Base-by-base conservation (phyloP, 306 rosid genomes). In the Quercus wislizeni region DNA sequence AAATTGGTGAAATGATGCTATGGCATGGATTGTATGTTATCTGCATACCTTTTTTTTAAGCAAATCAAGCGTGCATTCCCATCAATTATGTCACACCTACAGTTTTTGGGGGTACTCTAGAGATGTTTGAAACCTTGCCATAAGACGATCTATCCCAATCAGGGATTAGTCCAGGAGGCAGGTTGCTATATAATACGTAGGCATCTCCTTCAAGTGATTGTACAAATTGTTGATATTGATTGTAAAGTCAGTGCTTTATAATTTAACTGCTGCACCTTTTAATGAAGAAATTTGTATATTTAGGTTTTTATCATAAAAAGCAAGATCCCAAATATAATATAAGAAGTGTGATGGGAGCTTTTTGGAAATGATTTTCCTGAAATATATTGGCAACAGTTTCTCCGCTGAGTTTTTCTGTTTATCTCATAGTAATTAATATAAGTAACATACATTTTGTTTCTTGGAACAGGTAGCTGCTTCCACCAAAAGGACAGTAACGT, bases 401-500 rank as follows among this genome's bases (percentile, higher is more conserved):
- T 21, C 4, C 14, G 25, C 62, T 23, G 71, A 43, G 63, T 58
- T 71, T 75, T 55, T 55, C 9, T 65, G 56, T 57, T 75, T 58
- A 21, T 33, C 61, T 49, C 6, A 27, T 17, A 3, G 11, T 17
- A 30, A 7, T 30, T 70, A 79, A 57, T 73, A 56, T 38, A 23
- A 74, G 73, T 82, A 74, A 82, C 46, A 41, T 81, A 51, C 12
- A 21, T 43, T 19, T 31, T 33, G 54, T 55, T 67, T 55, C 25
- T 7, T 33, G 55, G 61, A 59, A 85, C 80, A 94, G 99, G 97
- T 96, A 67, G 98, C 99, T 63, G 94, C 89, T 81, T 96, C 99
- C 52, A 93, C 99, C 14, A 91, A 94, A 80, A 86, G 90, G 86
- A 89, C 86, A 43, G 97, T 97, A 67, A 96, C 98, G 33, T 91